These are phyloP conservation scores for Casuarina cunninghamiana DNA, from an alignment of 306 rosid species.

Conservation along the genomic window DNA sequence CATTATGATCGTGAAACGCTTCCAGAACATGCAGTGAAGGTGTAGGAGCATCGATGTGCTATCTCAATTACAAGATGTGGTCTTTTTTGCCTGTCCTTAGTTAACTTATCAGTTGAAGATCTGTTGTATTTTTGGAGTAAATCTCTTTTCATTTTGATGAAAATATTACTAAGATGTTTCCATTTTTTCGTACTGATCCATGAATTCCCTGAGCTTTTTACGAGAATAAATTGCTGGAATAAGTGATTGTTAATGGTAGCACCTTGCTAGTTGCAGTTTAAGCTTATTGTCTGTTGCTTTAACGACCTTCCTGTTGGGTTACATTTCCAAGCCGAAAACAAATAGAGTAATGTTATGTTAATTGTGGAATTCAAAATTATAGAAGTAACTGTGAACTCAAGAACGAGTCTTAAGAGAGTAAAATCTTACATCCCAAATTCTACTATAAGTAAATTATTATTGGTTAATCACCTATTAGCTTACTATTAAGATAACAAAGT, in stretches of 20 bases:
- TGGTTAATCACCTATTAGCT: too few species aligned
- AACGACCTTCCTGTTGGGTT: background rate
- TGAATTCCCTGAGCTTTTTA: background rate
- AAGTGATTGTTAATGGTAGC: background rate
- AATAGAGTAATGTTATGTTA: too few species aligned
- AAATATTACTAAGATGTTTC: background rate
- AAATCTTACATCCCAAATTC: too few species aligned
- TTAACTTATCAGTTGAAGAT: slow-evolving; percentile 18
- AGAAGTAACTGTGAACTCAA: too few species aligned
- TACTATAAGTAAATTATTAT: too few species aligned
- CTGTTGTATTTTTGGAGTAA: background rate
- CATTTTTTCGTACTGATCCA: background rate
- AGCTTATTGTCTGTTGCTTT: background rate
- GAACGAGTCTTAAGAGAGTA: too few species aligned
- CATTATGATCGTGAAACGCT: slow-evolving; percentile 65
- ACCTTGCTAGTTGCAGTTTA: background rate
- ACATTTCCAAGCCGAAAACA: too few species aligned
- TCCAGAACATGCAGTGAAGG: slow-evolving; percentile 67
- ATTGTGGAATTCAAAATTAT: too few species aligned
- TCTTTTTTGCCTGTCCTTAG: slow-evolving; percentile 6
- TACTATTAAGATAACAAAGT: too few species aligned
- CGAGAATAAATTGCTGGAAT: background rate
- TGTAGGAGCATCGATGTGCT: slow-evolving; percentile 9
- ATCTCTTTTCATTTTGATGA: background rate
- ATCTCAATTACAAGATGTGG: slow-evolving; percentile 13